These are phyloP conservation scores for Flaveria sonorensis DNA, from an alignment of 129 eudicot genomes.

Conservation along the genomic window DNA sequence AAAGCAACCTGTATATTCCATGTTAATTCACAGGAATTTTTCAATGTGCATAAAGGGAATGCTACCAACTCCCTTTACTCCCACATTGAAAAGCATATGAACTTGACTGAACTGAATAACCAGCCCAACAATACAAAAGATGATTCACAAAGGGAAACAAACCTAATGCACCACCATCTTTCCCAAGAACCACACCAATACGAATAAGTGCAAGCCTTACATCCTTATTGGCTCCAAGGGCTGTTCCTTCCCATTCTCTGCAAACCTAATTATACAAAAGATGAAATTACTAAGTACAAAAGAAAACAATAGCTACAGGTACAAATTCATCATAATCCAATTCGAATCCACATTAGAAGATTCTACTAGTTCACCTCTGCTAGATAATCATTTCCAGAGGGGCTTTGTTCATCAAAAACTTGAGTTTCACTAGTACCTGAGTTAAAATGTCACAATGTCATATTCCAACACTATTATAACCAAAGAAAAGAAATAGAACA, in stretches of 20 bases:
- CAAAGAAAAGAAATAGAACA: not conserved
- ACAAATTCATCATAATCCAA: not conserved
- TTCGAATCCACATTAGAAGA: not conserved
- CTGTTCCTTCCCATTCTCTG: slow-evolving; percentile 94
- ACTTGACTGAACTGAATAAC: no score
- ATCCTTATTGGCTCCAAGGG: slow-evolving; percentile 71
- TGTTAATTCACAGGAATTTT: slow-evolving; percentile 19
- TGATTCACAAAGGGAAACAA: slow-evolving; percentile 14
- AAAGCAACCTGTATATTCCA: not conserved
- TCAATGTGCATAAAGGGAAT: not conserved
- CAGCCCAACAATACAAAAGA: not conserved
- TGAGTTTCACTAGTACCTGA: slow-evolving; percentile 88
- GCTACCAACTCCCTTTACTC: no score
- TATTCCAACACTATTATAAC: slow-evolving; percentile 1
- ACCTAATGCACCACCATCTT: slow-evolving; percentile 99
- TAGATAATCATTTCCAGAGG: slow-evolving; percentile 93
- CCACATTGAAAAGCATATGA: no score
- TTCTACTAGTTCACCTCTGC: slow-evolving; percentile 61
- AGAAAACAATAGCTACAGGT: slow-evolving; percentile 7
- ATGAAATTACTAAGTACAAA: not conserved
- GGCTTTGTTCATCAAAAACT: slow-evolving; percentile 85
- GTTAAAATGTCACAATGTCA: not conserved
- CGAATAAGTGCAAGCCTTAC: slow-evolving; percentile 86
- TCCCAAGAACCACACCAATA: slow-evolving; percentile 91
- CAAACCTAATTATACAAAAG: slow-evolving; percentile 61